Evolutionary conservation across 2,329 filamentous ascomycete genomes (phyloP).

Genomic region (Neopestalotiopsis sp.): DNA sequence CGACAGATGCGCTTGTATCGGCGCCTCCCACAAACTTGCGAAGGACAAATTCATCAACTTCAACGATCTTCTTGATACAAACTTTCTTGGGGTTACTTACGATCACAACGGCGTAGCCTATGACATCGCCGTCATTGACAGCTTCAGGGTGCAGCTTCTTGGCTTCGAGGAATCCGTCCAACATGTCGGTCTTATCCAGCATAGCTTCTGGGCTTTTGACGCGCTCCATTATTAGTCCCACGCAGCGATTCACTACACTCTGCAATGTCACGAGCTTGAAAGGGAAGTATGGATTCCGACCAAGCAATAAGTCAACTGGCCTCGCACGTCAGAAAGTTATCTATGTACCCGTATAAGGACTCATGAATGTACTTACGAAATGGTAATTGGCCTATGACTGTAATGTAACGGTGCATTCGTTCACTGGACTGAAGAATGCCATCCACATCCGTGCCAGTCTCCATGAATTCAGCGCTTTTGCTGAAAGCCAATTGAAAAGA

Average conservation of each 20-base stretch:
- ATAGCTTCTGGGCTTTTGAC: slow-evolving; percentile 13
- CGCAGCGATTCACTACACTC: slow-evolving; percentile 28
- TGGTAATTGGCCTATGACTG: slow-evolving; percentile 36
- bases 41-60: not conserved
- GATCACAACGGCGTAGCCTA: slow-evolving; percentile 29
- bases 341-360: not conserved
- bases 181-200: slow-evolving; percentile 32
- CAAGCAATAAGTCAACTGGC: slow-evolving; percentile 40
- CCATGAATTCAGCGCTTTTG: slow-evolving; percentile 46
- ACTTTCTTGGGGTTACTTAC: not conserved
- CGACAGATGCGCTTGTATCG: slow-evolving; percentile 25
- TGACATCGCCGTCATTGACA: slow-evolving; percentile 34
- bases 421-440: slow-evolving; percentile 40
- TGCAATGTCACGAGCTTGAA: slow-evolving; percentile 20
- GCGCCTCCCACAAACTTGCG: slow-evolving; percentile 14
- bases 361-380: not conserved
- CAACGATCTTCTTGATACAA: too few species aligned
- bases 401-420: slow-evolving; percentile 40
- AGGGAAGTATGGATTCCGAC: slow-evolving; percentile 39
- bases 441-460: slow-evolving; percentile 42
- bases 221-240: not conserved
- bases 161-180: slow-evolving; percentile 35
- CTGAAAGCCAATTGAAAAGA: slow-evolving; percentile 49
- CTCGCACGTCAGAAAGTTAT: not conserved
- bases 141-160: slow-evolving; percentile 32